phyloP scores from a whole-genome alignment of 148 eudicot genomes.

The Chenopodium quinoa region DNA sequence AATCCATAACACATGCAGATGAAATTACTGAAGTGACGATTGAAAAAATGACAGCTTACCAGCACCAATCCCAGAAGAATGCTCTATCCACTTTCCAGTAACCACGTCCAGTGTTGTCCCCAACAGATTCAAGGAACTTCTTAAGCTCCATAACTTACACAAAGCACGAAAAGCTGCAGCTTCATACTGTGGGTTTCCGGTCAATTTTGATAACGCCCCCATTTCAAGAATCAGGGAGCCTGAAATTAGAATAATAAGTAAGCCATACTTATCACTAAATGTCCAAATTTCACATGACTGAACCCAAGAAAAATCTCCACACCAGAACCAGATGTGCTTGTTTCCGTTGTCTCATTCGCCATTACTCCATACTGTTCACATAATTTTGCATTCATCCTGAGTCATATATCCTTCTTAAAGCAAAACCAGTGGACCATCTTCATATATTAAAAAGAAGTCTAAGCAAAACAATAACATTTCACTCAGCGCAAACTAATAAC shows the following conservation, averaged over 20 bases:
- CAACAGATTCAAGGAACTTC: constrained; percentile 87
- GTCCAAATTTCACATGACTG: neutral
- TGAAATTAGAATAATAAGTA: constrained; percentile 35
- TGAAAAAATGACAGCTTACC: constrained; percentile 44
- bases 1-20: constrained; percentile 8
- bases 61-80: constrained; percentile 94
- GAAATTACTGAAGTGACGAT: constrained; percentile 1
- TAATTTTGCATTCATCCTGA: constrained; percentile 52
- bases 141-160: constrained; percentile 89
- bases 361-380: constrained; percentile 92
- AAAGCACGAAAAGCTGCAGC: constrained; percentile 88
- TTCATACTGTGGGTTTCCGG: constrained; percentile 84
- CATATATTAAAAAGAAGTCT: constrained; percentile 11
- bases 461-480: constrained; percentile 8
- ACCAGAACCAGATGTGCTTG: constrained; percentile 99
- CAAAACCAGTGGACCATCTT: constrained; percentile 43
- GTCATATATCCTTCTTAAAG: constrained; percentile 61
- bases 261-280: constrained; percentile 20
- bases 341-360: constrained; percentile 94
- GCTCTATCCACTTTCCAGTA: constrained; percentile 89
- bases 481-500: constrained; percentile 21
- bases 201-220: constrained; percentile 89
- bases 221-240: constrained; percentile 97
- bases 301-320: constrained; percentile 28
- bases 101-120: constrained; percentile 91